Base-by-base conservation (phyloP, 148 eudicot genomes). In the Selenicereus undatus region DNA sequence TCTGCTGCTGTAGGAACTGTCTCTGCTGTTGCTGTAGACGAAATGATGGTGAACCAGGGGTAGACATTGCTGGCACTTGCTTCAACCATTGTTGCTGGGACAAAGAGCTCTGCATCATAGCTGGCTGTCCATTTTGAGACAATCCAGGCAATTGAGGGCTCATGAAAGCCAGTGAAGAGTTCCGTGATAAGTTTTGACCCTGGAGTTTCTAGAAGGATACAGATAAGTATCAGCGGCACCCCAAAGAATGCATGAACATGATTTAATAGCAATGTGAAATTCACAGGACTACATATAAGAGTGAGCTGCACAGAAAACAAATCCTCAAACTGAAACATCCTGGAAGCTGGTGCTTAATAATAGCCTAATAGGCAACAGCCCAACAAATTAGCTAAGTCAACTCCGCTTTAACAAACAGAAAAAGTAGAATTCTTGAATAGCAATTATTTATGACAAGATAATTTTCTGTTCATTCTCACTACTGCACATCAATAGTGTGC, bases 81-180 rank as follows among this genome's bases (percentile, higher is more conserved):
- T 93, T 93, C 81, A 88, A 75, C 95, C 97, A 96, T 82, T 93
- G 95, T 81, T 93, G 99, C 85, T 90, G 97, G 22, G 89, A 81
- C 77, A 90, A 68, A 36, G 93, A 81, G 83, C 84, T 90, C 72
- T 86, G 97, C 78, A 90, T 83, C 86, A 91, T 69, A 35, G 91
- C 78, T 71, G 87, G 76, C 77, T 93, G 96, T 72, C 95, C 93
- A 83, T 93, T 93, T 86, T 93, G 99, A 78, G 91, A 81, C 82
- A 96, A 84, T 70, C 89, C 91, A 50, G 99, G 74, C 69, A 93
- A 81, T 76, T 87, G 91, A 43, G 89, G 78, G 84, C 89, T 92
- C 89, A 89, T 82, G 84, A 85, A 93, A 62, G 88, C 86, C 77
- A 88, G 77, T 54, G 89, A 88, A 43, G 99, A 86, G 52, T 94